These are phyloP conservation scores for Fragosphaeria purpurea DNA, from an alignment of 2,329 filamentous ascomycete species.

Conservation along the genomic window DNA sequence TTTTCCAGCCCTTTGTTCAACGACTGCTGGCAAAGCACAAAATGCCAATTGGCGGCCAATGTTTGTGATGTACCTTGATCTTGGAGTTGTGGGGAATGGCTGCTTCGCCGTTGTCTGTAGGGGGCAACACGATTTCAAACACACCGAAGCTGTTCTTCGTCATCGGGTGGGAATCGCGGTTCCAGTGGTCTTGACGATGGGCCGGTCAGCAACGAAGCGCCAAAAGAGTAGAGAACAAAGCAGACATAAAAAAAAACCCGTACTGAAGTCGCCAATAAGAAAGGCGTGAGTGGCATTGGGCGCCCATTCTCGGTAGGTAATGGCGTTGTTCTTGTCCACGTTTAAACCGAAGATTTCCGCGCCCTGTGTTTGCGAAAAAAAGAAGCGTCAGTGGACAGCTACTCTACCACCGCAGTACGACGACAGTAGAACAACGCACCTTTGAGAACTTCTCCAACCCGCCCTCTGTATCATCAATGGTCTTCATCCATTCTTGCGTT, in stretches of 20 bases:
- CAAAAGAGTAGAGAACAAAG: too few species aligned
- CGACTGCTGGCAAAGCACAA: too few species aligned
- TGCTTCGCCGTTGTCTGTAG: conserved; percentile 56
- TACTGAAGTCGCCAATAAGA: conserved; percentile 91
- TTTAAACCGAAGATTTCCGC: conserved; percentile 81
- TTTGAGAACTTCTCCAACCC: conserved; percentile 85
- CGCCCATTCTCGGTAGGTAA: conserved; percentile 92
- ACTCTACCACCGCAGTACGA: too few species aligned
- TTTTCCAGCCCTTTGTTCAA: too few species aligned
- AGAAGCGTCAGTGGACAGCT: conserved; percentile 2
- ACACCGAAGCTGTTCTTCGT: conserved; percentile 75
- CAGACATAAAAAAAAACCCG: background rate
- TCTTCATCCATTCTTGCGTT: conserved; percentile 78
- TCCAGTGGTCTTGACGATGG: conserved; percentile 62
- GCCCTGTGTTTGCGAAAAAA: conserved; percentile 43
- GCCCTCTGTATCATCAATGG: conserved; percentile 73
- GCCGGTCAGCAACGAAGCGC: too few species aligned
- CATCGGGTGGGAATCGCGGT: conserved; percentile 76
- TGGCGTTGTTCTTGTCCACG: conserved; percentile 69
- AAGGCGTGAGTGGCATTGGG: conserved; percentile 78
- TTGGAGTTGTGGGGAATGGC: conserved; percentile 90
- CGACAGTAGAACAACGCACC: conserved; percentile 34
- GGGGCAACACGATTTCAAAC: conserved; percentile 71
- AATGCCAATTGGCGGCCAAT: too few species aligned
- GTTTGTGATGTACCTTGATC: conserved; percentile 59